A percentile compares a stretch with the other conserved stretches of the same genome.
These are phyloP conservation scores for Canavalia gladiata DNA, from an alignment of 306 rosid genomes.

Conservation along the genomic window DNA sequence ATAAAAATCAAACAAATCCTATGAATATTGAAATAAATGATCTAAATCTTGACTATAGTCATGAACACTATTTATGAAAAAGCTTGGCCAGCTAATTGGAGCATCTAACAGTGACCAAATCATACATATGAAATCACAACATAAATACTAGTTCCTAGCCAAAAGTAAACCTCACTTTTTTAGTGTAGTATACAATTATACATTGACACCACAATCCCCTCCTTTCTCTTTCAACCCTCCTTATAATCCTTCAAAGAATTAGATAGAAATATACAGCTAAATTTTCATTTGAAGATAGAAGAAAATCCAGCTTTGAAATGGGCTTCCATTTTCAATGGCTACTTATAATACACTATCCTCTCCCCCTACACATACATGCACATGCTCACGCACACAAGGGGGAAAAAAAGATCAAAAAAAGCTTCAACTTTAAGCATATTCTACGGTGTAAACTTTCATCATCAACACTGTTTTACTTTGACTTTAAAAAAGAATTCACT, in stretches of 20 bases:
- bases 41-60: conserved; percentile 26
- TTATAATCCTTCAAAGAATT: conserved; percentile 33
- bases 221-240: conserved; percentile 40
- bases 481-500: not conserved
- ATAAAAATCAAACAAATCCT: conserved; percentile 3
- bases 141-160: conserved; percentile 30
- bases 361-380: not conserved
- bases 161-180: conserved; percentile 22
- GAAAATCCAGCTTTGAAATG: conserved; percentile 13
- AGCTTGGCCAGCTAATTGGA: conserved; percentile 22
- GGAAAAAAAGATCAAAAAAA: not conserved
- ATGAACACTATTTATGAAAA: conserved; percentile 20
- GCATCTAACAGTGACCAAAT: conserved; percentile 34
- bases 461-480: conserved; percentile 3
- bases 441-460: not conserved
- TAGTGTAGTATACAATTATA: conserved; percentile 17
- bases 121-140: conserved; percentile 27
- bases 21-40: conserved; percentile 27
- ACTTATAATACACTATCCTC: not conserved
- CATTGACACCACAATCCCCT: not conserved
- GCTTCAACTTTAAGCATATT: conserved; percentile 27
- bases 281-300: conserved; percentile 24
- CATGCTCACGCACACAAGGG: not conserved
- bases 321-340: conserved; percentile 13
- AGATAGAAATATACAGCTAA: conserved; percentile 21